Base-by-base conservation (phyloP, 2,329 filamentous ascomycete species). In the Curvularia lunata region DNA sequence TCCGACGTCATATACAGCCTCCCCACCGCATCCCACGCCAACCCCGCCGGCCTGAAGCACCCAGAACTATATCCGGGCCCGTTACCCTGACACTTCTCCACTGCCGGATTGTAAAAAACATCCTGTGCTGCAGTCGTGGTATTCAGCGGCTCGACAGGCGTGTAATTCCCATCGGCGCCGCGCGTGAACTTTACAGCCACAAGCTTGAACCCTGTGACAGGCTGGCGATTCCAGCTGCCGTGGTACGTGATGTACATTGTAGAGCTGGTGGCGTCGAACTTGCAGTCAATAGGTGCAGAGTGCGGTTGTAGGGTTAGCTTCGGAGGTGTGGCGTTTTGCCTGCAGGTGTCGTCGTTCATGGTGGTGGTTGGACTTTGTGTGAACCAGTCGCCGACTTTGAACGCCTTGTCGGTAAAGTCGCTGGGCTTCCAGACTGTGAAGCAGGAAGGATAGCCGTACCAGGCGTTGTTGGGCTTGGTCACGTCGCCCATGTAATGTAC, bases 391-490 rank as follows among this genome's bases (percentile, higher is more conserved):
- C 75, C 77, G 19, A 83, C 78, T 21, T 80, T 80, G 70, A 84
- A 84, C 49, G 80, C 77, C 49, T 75, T 76, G 46, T 83, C 82
- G 28, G 79, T 78, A 72, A 83, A 75, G 45, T 78, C 74, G 38
- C 76, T 69, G 0, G 84, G 82, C 56, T 84, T 80, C 88, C 88
- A 91, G 19, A 88, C 79, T 0, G 88, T 81, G 67, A 88, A 88
- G 77, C 89, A 92, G 52, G 81, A 76, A 1, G 90, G 89, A 68
- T 91, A 92, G 16, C 89, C 89, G 69, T 88, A 89, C 76, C 90
- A 90, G 13, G 75, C 70, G 55, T 78, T 78, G 73, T 82, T 77
- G 37, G 70, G 67, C 50, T 64, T 69, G 16, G 66, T 56, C 1
- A 82, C 81, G 46, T 82, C 80, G 5, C 89, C 88, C 62, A 88